Conservation (phyloP, 2,329 filamentous ascomycete species). For the Torrubiella hemipterigena region DNA sequence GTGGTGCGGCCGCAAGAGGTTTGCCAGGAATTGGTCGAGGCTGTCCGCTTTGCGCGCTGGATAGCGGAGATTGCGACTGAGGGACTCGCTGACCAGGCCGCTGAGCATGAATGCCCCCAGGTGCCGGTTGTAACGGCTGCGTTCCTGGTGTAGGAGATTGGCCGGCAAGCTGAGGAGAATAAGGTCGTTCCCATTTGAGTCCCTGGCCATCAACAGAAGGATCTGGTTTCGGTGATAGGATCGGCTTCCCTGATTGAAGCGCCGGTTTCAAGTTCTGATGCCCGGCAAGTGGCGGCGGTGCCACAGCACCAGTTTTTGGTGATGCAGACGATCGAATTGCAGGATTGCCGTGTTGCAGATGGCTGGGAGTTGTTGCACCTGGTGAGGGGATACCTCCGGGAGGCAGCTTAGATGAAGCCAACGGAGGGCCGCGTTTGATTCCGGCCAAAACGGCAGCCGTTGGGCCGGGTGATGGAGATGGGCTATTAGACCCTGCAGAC, state of each 20-base stretch:
- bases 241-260: constrained; percentile 17
- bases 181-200: constrained; percentile 29
- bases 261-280: constrained; percentile 13
- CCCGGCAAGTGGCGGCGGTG: constrained; percentile 22
- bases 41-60: constrained; percentile 4
- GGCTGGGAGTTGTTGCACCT: constrained; percentile 15
- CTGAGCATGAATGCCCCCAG: constrained; percentile 4
- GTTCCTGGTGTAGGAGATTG: constrained; percentile 13
- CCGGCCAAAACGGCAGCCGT: constrained; percentile 9
- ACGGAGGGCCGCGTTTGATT: constrained; percentile 17
- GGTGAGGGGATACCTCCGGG: constrained; percentile 11
- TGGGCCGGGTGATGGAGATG: constrained; percentile 12
- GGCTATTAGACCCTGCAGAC: constrained; percentile 13
- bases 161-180: constrained; percentile 17
- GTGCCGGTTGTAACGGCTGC: constrained; percentile 8
- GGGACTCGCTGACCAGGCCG: constrained; percentile 9
- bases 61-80: constrained; percentile 5
- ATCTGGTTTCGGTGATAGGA: constrained; percentile 22
- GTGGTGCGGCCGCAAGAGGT: constrained; percentile 7
- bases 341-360: constrained; percentile 15
- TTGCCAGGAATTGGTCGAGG: constrained; percentile 1
- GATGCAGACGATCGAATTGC: constrained; percentile 16
- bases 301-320: constrained; percentile 16
- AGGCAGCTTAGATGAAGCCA: constrained; percentile 22
- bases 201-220: constrained; percentile 13